phyloP scores from a whole-genome alignment of 306 rosid genomes.

The Castanospermum australe region DNA sequence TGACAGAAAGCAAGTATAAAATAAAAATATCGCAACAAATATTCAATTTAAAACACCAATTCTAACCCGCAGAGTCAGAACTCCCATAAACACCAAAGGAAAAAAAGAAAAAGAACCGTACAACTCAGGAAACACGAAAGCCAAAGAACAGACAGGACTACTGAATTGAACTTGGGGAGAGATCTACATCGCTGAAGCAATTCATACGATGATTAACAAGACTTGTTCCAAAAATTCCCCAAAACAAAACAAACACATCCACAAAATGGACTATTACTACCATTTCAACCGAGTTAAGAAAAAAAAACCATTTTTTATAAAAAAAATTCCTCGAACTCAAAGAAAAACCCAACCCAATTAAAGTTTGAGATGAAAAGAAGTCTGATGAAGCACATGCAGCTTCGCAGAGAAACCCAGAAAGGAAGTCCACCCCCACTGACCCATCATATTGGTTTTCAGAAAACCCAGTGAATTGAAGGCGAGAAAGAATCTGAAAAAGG shows the following conservation, averaged over 20 bases:
- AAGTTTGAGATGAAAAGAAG: constrained; percentile 5
- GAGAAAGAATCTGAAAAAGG: too few species aligned
- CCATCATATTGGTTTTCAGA: background rate
- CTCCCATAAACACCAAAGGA: background rate
- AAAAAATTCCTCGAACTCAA: background rate
- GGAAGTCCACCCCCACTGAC: background rate
- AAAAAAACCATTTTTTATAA: background rate
- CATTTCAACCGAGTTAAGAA: background rate
- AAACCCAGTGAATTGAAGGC: background rate
- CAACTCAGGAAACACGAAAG: background rate
- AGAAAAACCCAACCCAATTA: background rate
- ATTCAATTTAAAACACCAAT: background rate
- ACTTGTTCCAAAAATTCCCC: background rate
- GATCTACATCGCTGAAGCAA: background rate
- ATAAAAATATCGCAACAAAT: background rate
- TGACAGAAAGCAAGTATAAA: background rate
- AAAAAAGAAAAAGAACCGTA: background rate
- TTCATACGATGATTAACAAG: background rate
- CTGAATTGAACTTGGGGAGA: background rate
- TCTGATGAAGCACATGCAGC: constrained; percentile 27
- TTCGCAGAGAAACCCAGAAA: constrained; percentile 2
- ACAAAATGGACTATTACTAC: background rate
- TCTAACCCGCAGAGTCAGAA: background rate
- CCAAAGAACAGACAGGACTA: background rate
- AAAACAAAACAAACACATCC: background rate